Base-by-base conservation (phyloP, 1,284 basidiomycete species). In the Apiotrichum sp. region DNA sequence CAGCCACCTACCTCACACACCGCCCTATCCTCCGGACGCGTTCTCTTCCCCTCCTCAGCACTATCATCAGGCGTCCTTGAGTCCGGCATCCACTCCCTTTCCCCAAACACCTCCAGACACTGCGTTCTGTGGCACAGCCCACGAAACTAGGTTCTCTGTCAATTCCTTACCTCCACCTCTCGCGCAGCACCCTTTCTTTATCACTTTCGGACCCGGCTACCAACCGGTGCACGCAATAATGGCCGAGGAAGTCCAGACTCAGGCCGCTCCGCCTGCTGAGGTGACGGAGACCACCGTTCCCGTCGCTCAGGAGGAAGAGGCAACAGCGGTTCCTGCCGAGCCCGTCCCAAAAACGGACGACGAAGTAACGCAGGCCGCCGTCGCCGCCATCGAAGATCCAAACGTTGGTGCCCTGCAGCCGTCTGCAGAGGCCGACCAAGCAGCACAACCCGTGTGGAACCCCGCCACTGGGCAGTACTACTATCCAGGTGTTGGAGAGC, bases 401-500 rank as follows among this genome's bases (percentile, higher is more conserved):
- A 50, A 22, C 6, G n/a, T 38, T 31, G 39, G 39, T 6, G 47
- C 47, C 11, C 32, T 47, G 8, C 47, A 47, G 16, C 22, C 47
- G 4, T 31, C 47, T 5, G 47, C 47, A 3, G 47, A 47, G 32
- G 13, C 49, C 41, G n/a, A n/a, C n/a, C n/a, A n/a, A n/a, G n/a
- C n/a, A n/a, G 7, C 49, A 42, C 35, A 36, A 33, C 34, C 42
- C 4, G 13, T 22, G 4, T 50, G 43, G 36, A 46, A 52, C 44
- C 51, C 51, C 6, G 31, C 51, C 16, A 44, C 35, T 7, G 43
- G 35, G 6, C 39, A 53, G 38, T 47, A 47, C 39, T 47, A 53
- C 39, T 53, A 51, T 29, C 41, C 50, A 3, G 41, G 6, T n/a
- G 32, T 40, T 8, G 14, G 38, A 10, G 35, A n/a, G 2, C 52